Percentiles rank a stretch among this genome's conserved stretches.
phyloP scores from a whole-genome alignment of 139 green algal genomes.

The Axilococcus clingmanii region DNA sequence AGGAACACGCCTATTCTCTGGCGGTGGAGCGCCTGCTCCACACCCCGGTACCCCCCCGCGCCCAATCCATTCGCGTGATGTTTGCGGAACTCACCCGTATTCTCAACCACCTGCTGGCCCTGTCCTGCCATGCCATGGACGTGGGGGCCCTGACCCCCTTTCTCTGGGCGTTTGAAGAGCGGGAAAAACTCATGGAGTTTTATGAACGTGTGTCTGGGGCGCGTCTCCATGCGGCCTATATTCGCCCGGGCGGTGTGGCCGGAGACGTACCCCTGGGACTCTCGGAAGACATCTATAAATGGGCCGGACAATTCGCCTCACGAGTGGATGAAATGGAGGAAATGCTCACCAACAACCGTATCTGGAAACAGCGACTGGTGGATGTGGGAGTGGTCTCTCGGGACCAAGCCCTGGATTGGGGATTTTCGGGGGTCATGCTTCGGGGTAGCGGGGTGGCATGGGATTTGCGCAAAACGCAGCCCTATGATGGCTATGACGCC shows the following conservation, averaged over 20 bases:
- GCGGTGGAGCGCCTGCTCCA: conserved; percentile 64
- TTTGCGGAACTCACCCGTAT: conserved; percentile 74
- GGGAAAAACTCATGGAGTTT: conserved; percentile 83
- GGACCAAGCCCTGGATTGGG: conserved; percentile 54
- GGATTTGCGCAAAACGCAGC: conserved; percentile 68
- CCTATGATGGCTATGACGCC: conserved; percentile 75
- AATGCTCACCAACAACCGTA: conserved; percentile 75
- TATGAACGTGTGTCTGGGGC: conserved; percentile 72
- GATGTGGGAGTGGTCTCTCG: conserved; percentile 75
- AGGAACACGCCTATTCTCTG: conserved; percentile 78
- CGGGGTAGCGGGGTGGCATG: conserved; percentile 66
- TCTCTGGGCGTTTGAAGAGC: conserved; percentile 79
- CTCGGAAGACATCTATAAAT: conserved; percentile 73
- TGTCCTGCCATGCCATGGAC: conserved; percentile 60
- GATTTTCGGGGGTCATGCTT: conserved; percentile 65
- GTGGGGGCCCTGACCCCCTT: conserved; percentile 75
- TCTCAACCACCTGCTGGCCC: conserved; percentile 70
- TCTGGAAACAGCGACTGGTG: conserved; percentile 82
- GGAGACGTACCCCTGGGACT: conserved; percentile 71
- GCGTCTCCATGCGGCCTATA: conserved; percentile 75
- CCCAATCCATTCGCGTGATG: conserved; percentile 77
- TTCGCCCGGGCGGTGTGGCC: conserved; percentile 52
- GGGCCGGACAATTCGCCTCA: conserved; percentile 64
- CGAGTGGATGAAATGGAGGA: conserved; percentile 84
- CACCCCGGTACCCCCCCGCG: conserved; percentile 34